Percentiles rank a stretch among this genome's conserved stretches.
Evolutionary conservation across 768 basidiomycete genomes (phyloP).

Genomic region (Tricholoma bakamatsutake): DNA sequence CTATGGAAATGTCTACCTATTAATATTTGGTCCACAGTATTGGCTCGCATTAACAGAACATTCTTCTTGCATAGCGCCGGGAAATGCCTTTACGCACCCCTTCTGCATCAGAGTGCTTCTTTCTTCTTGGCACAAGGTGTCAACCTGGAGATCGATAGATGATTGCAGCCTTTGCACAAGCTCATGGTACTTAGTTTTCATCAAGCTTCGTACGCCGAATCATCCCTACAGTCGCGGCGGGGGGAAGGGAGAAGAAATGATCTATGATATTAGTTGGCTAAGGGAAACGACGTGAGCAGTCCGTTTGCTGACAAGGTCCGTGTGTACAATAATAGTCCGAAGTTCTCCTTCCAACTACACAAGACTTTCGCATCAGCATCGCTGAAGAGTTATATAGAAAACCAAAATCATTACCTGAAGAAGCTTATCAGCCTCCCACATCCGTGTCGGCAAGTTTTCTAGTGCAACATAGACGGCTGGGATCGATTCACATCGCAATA

Average conservation of each 20-base stretch:
- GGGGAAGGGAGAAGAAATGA: no score
- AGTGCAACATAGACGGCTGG: conserved; percentile 87
- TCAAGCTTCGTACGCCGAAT: neutral
- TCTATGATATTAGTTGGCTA: conserved; percentile 32
- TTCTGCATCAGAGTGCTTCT: no score
- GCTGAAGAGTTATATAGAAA: neutral
- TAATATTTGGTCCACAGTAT: no score
- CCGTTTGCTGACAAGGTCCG: conserved; percentile 51
- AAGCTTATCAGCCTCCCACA: conserved; percentile 91
- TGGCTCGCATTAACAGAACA: no score
- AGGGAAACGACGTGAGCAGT: conserved; percentile 44
- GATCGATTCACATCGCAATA: conserved; percentile 78
- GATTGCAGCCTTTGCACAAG: no score
- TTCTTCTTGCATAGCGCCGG: no score
- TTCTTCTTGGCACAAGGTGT: no score
- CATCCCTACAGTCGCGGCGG: neutral
- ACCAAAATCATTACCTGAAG: conserved; percentile 56
- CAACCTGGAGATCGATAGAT: no score
- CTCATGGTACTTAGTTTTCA: no score
- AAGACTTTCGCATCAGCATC: neutral
- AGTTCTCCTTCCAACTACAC: conserved; percentile 53
- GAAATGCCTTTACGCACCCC: no score
- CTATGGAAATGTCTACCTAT: no score
- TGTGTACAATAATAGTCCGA: conserved; percentile 42
- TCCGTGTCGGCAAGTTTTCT: conserved; percentile 83